Percentiles rank a stretch among this genome's conserved stretches.
Evolutionary conservation across 179 eudicot species (phyloP).

Genomic region (Beta corolliflora): DNA sequence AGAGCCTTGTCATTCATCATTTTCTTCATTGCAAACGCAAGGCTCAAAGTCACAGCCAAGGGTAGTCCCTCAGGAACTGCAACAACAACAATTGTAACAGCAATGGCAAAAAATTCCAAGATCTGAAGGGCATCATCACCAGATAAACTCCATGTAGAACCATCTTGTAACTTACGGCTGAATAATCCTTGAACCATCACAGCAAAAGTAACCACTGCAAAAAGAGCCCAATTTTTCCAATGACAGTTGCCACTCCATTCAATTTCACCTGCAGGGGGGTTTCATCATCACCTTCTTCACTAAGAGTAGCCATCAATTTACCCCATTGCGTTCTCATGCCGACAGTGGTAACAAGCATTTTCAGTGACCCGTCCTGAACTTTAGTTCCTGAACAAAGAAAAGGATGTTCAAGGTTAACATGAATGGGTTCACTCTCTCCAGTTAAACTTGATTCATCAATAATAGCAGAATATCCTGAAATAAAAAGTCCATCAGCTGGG

Average conservation of each 20-base stretch:
- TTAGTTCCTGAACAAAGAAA: conserved; percentile 88
- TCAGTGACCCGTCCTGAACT: conserved; percentile 97
- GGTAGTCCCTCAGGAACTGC: conserved; percentile 99
- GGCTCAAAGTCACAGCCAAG: conserved; percentile 88
- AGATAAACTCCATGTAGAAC: conserved; percentile 53
- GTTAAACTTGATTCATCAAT: conserved; percentile 93
- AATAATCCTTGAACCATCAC: conserved; percentile 73
- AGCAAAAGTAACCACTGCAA: conserved; percentile 84
- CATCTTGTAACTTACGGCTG: conserved; percentile 57
- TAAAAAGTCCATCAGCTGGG: conserved; percentile 93
- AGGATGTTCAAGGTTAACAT: conserved; percentile 66
- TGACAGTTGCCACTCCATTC: conserved; percentile 95
- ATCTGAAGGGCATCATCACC: conserved; percentile 77
- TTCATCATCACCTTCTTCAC: conserved; percentile 94
- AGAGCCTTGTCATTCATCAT: conserved; percentile 99
- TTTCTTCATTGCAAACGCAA: conserved; percentile 98
- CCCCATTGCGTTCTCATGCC: conserved; percentile 99
- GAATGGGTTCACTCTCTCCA: conserved; percentile 94
- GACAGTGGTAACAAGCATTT: conserved; percentile 89
- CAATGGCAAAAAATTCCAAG: conserved; percentile 88
- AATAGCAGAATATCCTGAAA: conserved; percentile 77
- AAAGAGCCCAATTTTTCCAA: conserved; percentile 90
- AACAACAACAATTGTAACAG: conserved; percentile 93
- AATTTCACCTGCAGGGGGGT: conserved; percentile 95
- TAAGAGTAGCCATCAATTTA: conserved; percentile 86